Base-by-base conservation (phyloP, 805 yeast species). In the Saturnispora saitoi region DNA sequence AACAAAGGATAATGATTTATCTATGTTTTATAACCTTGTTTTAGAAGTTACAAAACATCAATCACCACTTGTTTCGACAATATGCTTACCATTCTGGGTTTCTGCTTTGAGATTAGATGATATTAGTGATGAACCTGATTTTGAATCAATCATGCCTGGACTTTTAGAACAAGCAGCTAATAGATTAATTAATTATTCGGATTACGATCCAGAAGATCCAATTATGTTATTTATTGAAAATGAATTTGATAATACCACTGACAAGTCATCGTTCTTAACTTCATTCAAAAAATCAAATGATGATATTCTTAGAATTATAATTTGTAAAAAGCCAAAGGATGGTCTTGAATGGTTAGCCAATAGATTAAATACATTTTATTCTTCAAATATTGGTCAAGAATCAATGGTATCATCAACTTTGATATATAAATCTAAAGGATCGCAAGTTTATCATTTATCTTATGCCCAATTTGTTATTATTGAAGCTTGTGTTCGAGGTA, bases 41-140 rank as follows among this genome's bases (percentile, higher is more conserved):
- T 69, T 93, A 40, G 76, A 81, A 42, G 87, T 96, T 1, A 86
- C 96, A 0, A 76, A 73, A 57, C 93, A 88, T 60, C 85, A 87
- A 24, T 86, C 95, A 57, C 72, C 93, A 48, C 83, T 91, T n/a
- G 82, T 91, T 3, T 83, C 95, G 45, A 96, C 96, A 0, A 72
- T 93, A 15, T 86, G 96, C 0, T 67, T 93, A 46, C 96, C 89
- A 62, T 84, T 93, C 69, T 95, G 99, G 99, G 88, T 95, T 52
- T 78, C 91, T 2, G 79, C 91, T 55, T 68, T 95, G 45, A 75
- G 99, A 58, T 78, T 82, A 49, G 96, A 89, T 56, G 86, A 82
- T 51, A 70, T 85, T 42, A 72, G 82, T 51, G 77, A 79, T 11
- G 75, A 73, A 54, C 70, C 72, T 5, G 75, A 77, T 40, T 78